Evolutionary conservation across 371 early-diverging fungal species (phyloP).

Genomic region (Dichotomocladium elegans): DNA sequence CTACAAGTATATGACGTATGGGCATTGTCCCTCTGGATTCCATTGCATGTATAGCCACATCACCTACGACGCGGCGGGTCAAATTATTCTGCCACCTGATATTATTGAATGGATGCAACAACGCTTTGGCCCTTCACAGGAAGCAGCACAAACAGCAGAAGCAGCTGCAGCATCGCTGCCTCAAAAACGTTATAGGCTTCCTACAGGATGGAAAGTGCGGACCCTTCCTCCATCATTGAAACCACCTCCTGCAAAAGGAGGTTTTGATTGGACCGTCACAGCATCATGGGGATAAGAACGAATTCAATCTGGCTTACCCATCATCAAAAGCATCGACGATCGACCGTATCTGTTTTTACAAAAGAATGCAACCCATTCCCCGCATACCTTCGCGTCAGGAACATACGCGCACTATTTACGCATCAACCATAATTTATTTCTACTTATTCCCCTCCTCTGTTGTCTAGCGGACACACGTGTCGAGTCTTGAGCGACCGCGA

Average conservation of each 20-base stretch:
- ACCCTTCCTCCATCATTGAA: conserved; percentile 37
- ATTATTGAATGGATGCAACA: conserved; percentile 28
- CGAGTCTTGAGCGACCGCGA: conserved; percentile 98
- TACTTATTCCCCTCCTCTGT: conserved; percentile 99
- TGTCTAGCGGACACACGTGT: conserved; percentile 99
- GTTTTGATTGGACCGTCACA: conserved; percentile 26
- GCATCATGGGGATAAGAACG: conserved; percentile 23
- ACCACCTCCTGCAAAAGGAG: conserved; percentile 30
- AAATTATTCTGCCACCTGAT: conserved; percentile 20
- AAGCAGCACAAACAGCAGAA: background rate
- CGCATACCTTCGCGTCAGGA: too few species aligned
- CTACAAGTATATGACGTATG: conserved; percentile 16
- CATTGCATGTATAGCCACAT: conserved; percentile 39
- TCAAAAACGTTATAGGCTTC: conserved; percentile 19
- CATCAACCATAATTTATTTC: conserved; percentile 65
- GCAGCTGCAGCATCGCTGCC: conserved; percentile 1
- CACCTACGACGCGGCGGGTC: conserved; percentile 11
- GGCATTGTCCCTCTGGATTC: conserved; percentile 33
- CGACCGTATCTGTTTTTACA: too few species aligned
- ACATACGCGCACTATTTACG: too few species aligned
- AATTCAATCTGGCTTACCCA: too few species aligned
- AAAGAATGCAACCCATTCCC: too few species aligned
- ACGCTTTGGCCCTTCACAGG: too few species aligned
- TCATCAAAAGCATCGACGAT: too few species aligned
- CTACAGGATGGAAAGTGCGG: conserved; percentile 37